These are phyloP conservation scores for Alternaria brassicae DNA, from an alignment of 2,329 filamentous ascomycete genomes.

Conservation along the genomic window DNA sequence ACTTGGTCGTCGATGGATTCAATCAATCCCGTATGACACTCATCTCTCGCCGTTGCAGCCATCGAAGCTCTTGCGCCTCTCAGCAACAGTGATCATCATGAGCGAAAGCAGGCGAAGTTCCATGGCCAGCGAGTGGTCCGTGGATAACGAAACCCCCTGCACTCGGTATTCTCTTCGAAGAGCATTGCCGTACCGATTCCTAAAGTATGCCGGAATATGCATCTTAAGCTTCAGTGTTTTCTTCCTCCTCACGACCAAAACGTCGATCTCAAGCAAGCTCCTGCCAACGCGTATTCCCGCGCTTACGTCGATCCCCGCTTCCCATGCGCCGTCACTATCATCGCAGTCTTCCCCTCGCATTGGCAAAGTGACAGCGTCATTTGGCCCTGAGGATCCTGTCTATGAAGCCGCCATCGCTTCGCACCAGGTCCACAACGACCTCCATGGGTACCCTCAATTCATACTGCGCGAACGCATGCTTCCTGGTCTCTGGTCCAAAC, in stretches of 20 bases:
- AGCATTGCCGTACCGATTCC: neutral
- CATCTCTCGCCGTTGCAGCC: neutral
- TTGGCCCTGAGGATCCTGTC: constrained; percentile 1
- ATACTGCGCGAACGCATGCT: constrained; percentile 9
- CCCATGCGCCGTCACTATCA: neutral
- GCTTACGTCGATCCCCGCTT: neutral
- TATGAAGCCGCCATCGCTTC: constrained; percentile 8
- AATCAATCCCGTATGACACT: neutral
- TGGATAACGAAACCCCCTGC: neutral
- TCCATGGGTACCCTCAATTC: constrained; percentile 8
- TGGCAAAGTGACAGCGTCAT: constrained; percentile 12
- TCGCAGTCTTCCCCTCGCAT: neutral
- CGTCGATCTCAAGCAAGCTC: neutral
- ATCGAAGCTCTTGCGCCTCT: neutral
- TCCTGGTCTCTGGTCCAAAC: constrained; percentile 12
- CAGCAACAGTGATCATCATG: neutral
- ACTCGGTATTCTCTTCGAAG: neutral
- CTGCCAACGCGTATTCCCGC: neutral
- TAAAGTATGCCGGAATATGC: neutral
- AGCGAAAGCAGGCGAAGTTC: constrained; percentile 3
- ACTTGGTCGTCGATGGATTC: neutral
- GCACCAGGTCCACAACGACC: constrained; percentile 5
- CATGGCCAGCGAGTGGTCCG: neutral
- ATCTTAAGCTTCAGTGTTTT: neutral
- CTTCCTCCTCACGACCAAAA: neutral